A percentile compares a stretch with the other conserved stretches of the same genome.
Conservation (phyloP, 2,329 filamentous ascomycete species). For the Drechslerella coelobrocha region DNA sequence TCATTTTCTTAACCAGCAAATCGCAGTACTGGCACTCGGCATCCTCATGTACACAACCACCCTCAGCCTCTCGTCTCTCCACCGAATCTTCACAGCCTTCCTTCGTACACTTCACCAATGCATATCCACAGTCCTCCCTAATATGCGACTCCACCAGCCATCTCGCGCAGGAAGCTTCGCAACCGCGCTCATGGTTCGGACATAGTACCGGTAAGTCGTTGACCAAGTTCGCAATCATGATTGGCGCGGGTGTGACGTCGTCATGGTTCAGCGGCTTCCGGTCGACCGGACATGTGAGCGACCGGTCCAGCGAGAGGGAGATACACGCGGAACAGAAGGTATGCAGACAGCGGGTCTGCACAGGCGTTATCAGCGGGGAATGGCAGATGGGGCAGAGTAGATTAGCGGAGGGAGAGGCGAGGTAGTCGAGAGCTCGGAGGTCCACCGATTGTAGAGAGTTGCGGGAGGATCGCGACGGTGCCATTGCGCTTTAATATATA, state of each 20-base stretch:
- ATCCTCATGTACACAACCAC: conserved; percentile 66
- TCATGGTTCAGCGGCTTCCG: conserved; percentile 53
- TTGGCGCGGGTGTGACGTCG: conserved; percentile 57
- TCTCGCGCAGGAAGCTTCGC: conserved; percentile 63
- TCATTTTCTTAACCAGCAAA: conserved; percentile 61
- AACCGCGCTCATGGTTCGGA: conserved; percentile 64
- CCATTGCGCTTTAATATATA: conserved; percentile 12
- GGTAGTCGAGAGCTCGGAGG: conserved; percentile 57
- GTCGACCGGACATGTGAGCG: conserved; percentile 54
- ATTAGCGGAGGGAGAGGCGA: conserved; percentile 57
- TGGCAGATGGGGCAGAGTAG: conserved; percentile 63
- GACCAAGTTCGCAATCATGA: conserved; percentile 68
- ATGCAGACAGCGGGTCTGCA: conserved; percentile 70
- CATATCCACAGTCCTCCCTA: conserved; percentile 66
- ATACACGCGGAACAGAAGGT: conserved; percentile 69
- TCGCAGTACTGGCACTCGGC: conserved; percentile 65
- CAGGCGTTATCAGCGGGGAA: conserved; percentile 67
- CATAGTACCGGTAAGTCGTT: conserved; percentile 68
- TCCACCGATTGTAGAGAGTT: conserved; percentile 53
- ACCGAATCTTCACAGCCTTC: conserved; percentile 64
- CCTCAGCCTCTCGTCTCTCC: conserved; percentile 61
- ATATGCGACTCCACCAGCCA: conserved; percentile 67
- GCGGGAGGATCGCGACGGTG: conserved; percentile 31
- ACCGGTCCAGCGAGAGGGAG: conserved; percentile 53
- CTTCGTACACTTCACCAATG: conserved; percentile 66